These are phyloP conservation scores for Carallia brachiata DNA, from an alignment of 345 rosid genomes.

Conservation along the genomic window DNA sequence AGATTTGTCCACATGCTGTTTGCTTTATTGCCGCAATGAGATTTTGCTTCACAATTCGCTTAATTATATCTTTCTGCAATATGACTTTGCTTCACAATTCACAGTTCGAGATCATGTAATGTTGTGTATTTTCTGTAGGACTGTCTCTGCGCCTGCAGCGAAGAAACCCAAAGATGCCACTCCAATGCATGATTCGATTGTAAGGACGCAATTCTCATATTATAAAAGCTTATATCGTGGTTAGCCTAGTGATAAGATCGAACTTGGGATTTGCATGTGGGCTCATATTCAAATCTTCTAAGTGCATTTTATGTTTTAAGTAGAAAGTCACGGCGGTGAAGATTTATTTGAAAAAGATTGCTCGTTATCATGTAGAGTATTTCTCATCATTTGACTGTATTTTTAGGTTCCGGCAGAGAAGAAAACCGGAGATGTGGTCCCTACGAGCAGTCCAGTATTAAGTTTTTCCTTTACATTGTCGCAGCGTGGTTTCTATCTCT, in stretches of 20 bases:
- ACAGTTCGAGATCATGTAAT: too few species aligned
- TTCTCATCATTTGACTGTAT: neutral
- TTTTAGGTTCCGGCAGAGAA: slow-evolving; percentile 16
- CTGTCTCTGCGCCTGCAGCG: slow-evolving; percentile 9
- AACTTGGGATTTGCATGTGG: too few species aligned
- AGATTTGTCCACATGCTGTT: too few species aligned
- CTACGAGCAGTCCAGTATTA: neutral
- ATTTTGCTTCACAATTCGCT: too few species aligned
- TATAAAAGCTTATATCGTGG: neutral
- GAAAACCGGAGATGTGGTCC: neutral
- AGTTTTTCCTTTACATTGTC: neutral
- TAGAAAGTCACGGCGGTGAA: too few species aligned
- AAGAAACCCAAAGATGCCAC: slow-evolving; percentile 14
- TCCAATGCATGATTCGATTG: neutral
- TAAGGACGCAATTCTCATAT: neutral
- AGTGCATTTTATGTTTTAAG: too few species aligned
- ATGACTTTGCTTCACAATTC: neutral
- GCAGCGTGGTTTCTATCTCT: neutral
- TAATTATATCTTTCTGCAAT: neutral
- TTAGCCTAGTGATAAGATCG: too few species aligned
- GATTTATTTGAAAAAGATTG: too few species aligned
- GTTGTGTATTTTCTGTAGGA: slow-evolving; percentile 7
- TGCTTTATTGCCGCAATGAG: too few species aligned
- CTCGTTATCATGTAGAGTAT: too few species aligned
- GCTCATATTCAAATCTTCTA: too few species aligned